Base-by-base conservation (phyloP, 2,329 filamentous ascomycete genomes). In the Penicillium sp. region DNA sequence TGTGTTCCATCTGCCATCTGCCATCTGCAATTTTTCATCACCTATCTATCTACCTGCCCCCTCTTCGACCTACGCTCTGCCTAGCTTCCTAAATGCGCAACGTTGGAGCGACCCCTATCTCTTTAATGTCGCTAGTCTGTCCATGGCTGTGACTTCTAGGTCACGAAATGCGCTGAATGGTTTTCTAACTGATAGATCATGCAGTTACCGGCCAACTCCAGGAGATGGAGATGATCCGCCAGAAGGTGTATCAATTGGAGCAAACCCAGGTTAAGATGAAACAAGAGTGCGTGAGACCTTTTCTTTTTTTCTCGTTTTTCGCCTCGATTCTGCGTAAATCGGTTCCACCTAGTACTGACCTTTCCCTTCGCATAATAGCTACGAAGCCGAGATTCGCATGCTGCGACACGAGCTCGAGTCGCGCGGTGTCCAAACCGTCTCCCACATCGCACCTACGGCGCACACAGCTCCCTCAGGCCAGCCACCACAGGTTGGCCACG, bases 191-290 rank as follows among this genome's bases (percentile, higher is more conserved):
- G 64, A 69, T 62, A 63, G 60, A 56, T 56, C 53, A 54, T 67
- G 64, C 74, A 97, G 94, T 97, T 71, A 87, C 90, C 55, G 85
- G 87, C 48, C 94, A 99, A 74, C 88, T 97, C 62, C 88, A 93
- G 69, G 94, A 99, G 77, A 94, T 97, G 83, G 90, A 96, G 72
- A 84, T 96, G 69, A 91, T 99, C 48, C 84, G 92, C 60, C 89
- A 92, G 71, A 97, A 96, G 76, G 90, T 99, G 57, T 97, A 91
- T 70, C 85, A 90, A 66, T 86, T 99, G 74, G 94, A 99, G 75
- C 92, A 95, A 72, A 85, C 88, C 47, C 94, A 97, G 69, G 83
- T 93, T 67, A 85, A 85, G 51, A 86, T 97, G 69, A 97, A 97
- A 80, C 83, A 87, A 75, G 96, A 97, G 93, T 97, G 81, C 72